These are phyloP conservation scores for Wickerhamomyces xylosicus DNA, from an alignment of 805 yeast genomes.

Conservation along the genomic window DNA sequence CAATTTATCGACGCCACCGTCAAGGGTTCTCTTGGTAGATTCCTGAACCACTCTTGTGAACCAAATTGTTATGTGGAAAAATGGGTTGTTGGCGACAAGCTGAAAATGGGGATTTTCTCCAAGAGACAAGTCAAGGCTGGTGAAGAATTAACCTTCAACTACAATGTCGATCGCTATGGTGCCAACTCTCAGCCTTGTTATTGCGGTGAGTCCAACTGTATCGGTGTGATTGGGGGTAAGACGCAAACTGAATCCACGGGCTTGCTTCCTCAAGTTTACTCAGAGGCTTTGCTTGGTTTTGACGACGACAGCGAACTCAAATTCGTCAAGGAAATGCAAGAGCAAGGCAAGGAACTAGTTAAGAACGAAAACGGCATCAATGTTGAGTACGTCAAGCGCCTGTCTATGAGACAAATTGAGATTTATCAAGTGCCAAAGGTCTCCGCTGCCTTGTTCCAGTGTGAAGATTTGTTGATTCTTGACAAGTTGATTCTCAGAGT, in stretches of 20 bases:
- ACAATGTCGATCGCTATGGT: conserved; percentile 94
- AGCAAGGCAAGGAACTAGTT: conserved; percentile 32
- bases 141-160: conserved; percentile 77
- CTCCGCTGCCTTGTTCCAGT: conserved; percentile 73
- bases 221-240: conserved; percentile 92
- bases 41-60: conserved; percentile 89
- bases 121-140: conserved; percentile 60
- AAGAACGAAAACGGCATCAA: conserved; percentile 52
- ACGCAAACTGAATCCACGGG: conserved; percentile 91
- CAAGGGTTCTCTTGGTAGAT: conserved; percentile 82
- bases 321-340: conserved; percentile 52
- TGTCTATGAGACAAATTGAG: conserved; percentile 41
- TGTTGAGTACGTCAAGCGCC: conserved; percentile 50
- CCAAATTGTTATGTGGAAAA: conserved; percentile 95
- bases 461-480: conserved; percentile 56
- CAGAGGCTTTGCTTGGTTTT: conserved; percentile 75
- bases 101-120: conserved; percentile 92
- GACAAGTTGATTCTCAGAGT: conserved; percentile 61
- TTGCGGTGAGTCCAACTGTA: conserved; percentile 88
- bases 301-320: too few species aligned
- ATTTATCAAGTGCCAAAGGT: conserved; percentile 62
- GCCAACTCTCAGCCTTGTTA: conserved; percentile 90
- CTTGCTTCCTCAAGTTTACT: conserved; percentile 68
- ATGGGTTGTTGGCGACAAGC: conserved; percentile 90
- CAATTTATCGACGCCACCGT: conserved; percentile 93